A percentile compares a stretch with the other conserved stretches of the same genome.
These are phyloP conservation scores for Aspergillus tanneri DNA, from an alignment of 2,329 filamentous ascomycete species.

Conservation along the genomic window DNA sequence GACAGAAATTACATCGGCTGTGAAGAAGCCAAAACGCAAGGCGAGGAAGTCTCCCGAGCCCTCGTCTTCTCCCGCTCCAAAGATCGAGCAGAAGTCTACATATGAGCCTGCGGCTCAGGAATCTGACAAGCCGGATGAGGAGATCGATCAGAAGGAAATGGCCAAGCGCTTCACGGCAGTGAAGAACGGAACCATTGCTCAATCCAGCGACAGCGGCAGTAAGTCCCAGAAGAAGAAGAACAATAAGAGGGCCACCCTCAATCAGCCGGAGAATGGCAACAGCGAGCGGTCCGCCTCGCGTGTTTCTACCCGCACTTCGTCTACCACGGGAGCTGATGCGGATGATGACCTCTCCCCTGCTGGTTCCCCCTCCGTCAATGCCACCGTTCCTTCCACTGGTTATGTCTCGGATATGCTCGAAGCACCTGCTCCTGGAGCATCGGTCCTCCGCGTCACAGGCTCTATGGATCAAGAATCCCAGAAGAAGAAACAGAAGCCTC, in stretches of 20 bases:
- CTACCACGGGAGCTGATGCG: slow-evolving; percentile 70
- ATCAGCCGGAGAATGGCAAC: slow-evolving; percentile 52
- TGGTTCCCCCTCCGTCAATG: slow-evolving; percentile 61
- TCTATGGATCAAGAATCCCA: slow-evolving; percentile 52
- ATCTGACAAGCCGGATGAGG: slow-evolving; percentile 52
- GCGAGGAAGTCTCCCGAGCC: slow-evolving; percentile 34
- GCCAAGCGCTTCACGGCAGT: slow-evolving; percentile 69
- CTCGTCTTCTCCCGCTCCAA: slow-evolving; percentile 29
- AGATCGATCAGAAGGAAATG: slow-evolving; percentile 70
- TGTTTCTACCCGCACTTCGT: slow-evolving; percentile 62
- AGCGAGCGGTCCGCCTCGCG: slow-evolving; percentile 42
- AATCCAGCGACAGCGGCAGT: slow-evolving; percentile 42
- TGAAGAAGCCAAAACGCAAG: slow-evolving; percentile 47
- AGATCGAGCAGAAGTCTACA: slow-evolving; percentile 33
- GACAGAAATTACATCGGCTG: slow-evolving; percentile 29
- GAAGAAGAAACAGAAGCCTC: slow-evolving; percentile 58
- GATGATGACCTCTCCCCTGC: slow-evolving; percentile 76
- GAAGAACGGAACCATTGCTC: slow-evolving; percentile 66
- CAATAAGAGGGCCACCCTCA: slow-evolving; percentile 56
- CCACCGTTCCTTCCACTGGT: slow-evolving; percentile 48
- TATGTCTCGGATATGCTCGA: slow-evolving; percentile 94
- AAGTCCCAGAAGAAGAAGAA: slow-evolving; percentile 64
- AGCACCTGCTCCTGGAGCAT: slow-evolving; percentile 63
- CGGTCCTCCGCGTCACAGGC: slow-evolving; percentile 75
- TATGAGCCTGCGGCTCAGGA: slow-evolving; percentile 30